Evolutionary conservation across 495 filamentous ascomycete species (phyloP).

Genomic region (Cercophora sp.): DNA sequence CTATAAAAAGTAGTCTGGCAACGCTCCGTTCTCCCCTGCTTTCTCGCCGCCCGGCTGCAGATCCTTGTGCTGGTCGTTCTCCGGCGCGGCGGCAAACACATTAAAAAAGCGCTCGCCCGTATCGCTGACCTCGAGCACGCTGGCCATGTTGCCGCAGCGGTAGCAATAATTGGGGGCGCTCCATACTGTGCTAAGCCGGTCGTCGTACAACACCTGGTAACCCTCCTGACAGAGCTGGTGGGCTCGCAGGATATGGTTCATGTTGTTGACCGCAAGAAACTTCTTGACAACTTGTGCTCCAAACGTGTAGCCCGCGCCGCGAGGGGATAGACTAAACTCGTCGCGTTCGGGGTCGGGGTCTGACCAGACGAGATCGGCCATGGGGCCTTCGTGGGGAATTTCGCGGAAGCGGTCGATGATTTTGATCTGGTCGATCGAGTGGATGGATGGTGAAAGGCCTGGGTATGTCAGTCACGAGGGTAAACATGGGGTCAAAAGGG

Average conservation of each 20-base stretch:
- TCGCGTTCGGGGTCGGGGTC: constrained; percentile 94
- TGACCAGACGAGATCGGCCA: constrained; percentile 99
- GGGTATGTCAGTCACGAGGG: background rate
- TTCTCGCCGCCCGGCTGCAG: constrained; percentile 57
- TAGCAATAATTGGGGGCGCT: constrained; percentile 97
- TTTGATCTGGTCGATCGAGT: constrained; percentile 98
- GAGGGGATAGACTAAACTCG: constrained; percentile 90
- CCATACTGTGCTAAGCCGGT: constrained; percentile 93
- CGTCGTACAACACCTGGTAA: constrained; percentile 92
- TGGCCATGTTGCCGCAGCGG: constrained; percentile 93
- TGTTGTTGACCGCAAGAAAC: constrained; percentile 92
- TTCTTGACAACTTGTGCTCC: constrained; percentile 96
- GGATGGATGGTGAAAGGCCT: constrained; percentile 90
- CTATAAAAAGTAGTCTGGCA: constrained; percentile 55
- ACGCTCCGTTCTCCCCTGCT: constrained; percentile 44
- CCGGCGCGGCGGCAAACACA: constrained; percentile 92
- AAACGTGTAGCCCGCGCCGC: constrained; percentile 95
- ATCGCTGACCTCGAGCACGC: constrained; percentile 92
- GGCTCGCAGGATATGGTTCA: constrained; percentile 93
- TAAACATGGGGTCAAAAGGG: no score
- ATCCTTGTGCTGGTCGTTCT: constrained; percentile 89
- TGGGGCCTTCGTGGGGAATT: constrained; percentile 96
- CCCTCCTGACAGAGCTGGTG: constrained; percentile 98
- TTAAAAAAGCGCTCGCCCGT: constrained; percentile 91
- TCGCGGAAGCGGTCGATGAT: constrained; percentile 98